These are phyloP conservation scores for Hypholoma sublateritium DNA, from an alignment of 768 basidiomycete species.

Conservation along the genomic window DNA sequence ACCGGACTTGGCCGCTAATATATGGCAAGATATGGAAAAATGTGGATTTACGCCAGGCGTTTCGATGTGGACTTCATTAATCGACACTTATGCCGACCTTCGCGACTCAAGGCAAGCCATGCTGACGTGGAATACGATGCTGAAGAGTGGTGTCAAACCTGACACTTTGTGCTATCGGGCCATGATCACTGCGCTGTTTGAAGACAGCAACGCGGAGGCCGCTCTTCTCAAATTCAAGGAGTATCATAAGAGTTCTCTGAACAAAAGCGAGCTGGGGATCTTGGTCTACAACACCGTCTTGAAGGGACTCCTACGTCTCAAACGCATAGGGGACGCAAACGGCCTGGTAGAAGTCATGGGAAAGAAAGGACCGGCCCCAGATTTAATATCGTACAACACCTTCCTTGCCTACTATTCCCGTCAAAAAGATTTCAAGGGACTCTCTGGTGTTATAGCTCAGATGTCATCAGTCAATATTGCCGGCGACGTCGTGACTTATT, in stretches of 20 bases:
- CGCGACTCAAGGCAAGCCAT: constrained; percentile 54
- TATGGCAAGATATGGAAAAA: constrained; percentile 69
- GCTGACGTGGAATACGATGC: constrained; percentile 65
- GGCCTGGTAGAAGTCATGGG: constrained; percentile 45
- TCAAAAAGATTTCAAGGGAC: constrained; percentile 57
- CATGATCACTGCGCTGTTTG: constrained; percentile 62
- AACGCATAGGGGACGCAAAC: constrained; percentile 38
- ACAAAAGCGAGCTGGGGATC: constrained; percentile 27
- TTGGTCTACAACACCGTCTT: constrained; percentile 76
- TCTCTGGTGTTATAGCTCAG: constrained; percentile 56
- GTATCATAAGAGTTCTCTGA: constrained; percentile 41
- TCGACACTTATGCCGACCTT: constrained; percentile 59
- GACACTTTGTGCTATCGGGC: constrained; percentile 68
- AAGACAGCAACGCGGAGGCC: constrained; percentile 46
- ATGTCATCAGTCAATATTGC: constrained; percentile 53
- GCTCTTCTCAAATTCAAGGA: constrained; percentile 51
- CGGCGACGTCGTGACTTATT: constrained; percentile 86
- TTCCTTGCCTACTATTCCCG: constrained; percentile 69
- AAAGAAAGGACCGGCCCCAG: constrained; percentile 56
- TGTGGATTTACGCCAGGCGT: constrained; percentile 51
- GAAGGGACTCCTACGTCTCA: constrained; percentile 57
- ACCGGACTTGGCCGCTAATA: constrained; percentile 53
- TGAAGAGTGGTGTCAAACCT: constrained; percentile 51
- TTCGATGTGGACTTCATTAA: constrained; percentile 68
- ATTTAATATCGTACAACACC: constrained; percentile 80